Base-by-base conservation (phyloP, 768 basidiomycete species). In the Hydnum rufescens region DNA sequence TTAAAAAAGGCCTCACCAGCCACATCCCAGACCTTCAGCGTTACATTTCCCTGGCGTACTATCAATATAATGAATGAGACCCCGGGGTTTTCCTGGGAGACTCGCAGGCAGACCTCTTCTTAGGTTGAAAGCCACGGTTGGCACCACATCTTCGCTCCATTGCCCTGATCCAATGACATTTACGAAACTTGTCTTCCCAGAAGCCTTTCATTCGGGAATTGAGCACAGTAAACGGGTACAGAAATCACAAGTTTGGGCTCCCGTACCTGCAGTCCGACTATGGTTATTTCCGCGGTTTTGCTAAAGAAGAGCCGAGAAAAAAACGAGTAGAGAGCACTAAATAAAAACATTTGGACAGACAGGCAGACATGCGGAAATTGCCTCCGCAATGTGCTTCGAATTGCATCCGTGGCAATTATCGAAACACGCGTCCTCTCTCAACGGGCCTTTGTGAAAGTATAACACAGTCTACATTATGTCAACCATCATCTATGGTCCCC, bases 91-190 rank as follows among this genome's bases (percentile, higher is more conserved):
- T 8, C 44, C 13, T 13, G 25, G 26, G 26, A 13, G 44, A 16
- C 25, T 29, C n/a, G 23, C 26, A n/a, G 22, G 25, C 30, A n/a
- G 28, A 58, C 57, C 55, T 56, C 85, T 87, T 19, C 85, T 74
- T 60, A 89, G 78, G 59, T 89, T 90, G 70, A 89, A 95, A 4
- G 89, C 87, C 22, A 95, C 83, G 1, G 90, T 95, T 0, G 90
- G 90, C 0, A 89, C 89, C n/a, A 90, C 87, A 52, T 93, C 90
- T 68, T 92, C 87, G 54, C 83, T 87, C 83, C 87, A 95, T 77
- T 92, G 65, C 32, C 60, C 63, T 29, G 78, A 82, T 3, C 82
- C 82, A 22, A 95, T 76, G 6, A 92, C 83, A 62, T 93, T 89
- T 28, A 92, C 86, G 51, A 95, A 85, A 5, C 86, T 89, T 2